Evolutionary conservation across 2,329 filamentous ascomycete genomes (phyloP).

Genomic region (Thelonectria discophora): DNA sequence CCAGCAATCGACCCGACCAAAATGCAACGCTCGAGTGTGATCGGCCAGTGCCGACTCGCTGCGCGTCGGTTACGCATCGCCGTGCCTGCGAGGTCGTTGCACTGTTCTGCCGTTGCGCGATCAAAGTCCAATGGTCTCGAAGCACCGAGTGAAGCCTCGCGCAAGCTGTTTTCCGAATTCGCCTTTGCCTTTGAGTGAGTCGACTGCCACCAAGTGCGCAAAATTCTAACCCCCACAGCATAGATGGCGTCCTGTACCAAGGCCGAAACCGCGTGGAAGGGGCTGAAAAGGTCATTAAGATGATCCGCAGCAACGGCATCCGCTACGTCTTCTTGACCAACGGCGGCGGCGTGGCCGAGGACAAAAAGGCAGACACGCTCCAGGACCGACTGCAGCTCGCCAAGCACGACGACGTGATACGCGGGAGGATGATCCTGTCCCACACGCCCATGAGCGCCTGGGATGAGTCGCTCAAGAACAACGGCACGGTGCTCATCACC

Average conservation of each 20-base stretch:
- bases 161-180: constrained; percentile 45
- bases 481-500: constrained; percentile 73
- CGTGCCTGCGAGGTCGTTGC: constrained; percentile 21
- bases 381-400: constrained; percentile 45
- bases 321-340: constrained; percentile 97
- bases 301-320: constrained; percentile 77
- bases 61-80: constrained; percentile 28
- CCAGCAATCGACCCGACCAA: constrained; percentile 10
- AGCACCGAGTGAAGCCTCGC: constrained; percentile 34
- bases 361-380: constrained; percentile 48
- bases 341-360: constrained; percentile 86
- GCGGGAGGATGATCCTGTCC: constrained; percentile 70
- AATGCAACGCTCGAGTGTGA: constrained; percentile 39
- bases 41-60: constrained; percentile 41
- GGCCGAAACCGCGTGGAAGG: constrained; percentile 81
- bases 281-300: constrained; percentile 76
- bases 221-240: constrained; percentile 53
- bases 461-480: constrained; percentile 47
- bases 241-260: constrained; percentile 95
- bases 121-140: constrained; percentile 36
- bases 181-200: constrained; percentile 52
- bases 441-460: constrained; percentile 85
- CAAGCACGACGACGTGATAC: constrained; percentile 47
- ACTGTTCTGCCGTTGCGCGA: constrained; percentile 19
- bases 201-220: background rate